A percentile compares a stretch with the other conserved stretches of the same genome.
phyloP scores from a whole-genome alignment of 2,329 filamentous ascomycete species.

The Scorias spongiosa region DNA sequence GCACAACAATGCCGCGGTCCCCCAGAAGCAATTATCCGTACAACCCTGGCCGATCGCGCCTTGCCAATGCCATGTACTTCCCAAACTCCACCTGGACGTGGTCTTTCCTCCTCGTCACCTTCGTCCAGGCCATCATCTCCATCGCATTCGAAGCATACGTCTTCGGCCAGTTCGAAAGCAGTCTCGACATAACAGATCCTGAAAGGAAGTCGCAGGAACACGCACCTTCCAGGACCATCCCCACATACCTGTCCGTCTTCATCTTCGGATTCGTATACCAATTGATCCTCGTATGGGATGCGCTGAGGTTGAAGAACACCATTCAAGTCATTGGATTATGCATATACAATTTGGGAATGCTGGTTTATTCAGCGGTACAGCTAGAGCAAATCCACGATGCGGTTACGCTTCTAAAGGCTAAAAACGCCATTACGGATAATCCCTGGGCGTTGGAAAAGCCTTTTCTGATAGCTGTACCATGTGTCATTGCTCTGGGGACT shows the following conservation, averaged over 20 bases:
- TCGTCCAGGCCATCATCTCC: slow-evolving; percentile 64
- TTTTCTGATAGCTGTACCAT: slow-evolving; percentile 72
- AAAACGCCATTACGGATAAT: slow-evolving; percentile 29
- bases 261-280: slow-evolving; percentile 96
- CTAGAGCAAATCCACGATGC: slow-evolving; percentile 77
- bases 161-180: slow-evolving; percentile 70
- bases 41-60: background rate
- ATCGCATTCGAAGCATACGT: slow-evolving; percentile 81
- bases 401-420: slow-evolving; percentile 39
- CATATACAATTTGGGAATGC: slow-evolving; percentile 76
- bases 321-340: slow-evolving; percentile 96
- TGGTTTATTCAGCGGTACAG: slow-evolving; percentile 87
- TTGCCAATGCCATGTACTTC: slow-evolving; percentile 46
- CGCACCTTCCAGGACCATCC: slow-evolving; percentile 44
- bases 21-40: slow-evolving; percentile 20
- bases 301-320: slow-evolving; percentile 85
- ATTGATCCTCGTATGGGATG: slow-evolving; percentile 80
- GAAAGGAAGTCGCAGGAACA: slow-evolving; percentile 4
- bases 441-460: slow-evolving; percentile 59
- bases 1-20: slow-evolving; percentile 19
- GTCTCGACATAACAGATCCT: slow-evolving; percentile 27
- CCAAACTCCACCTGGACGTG: slow-evolving; percentile 81
- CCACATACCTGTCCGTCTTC: slow-evolving; percentile 89
- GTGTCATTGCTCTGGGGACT: slow-evolving; percentile 63
- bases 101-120: slow-evolving; percentile 59